Percentiles rank a stretch among this genome's conserved stretches.
phyloP scores from a whole-genome alignment of 805 yeast genomes.

The Kodamaea nitidulidarum region DNA sequence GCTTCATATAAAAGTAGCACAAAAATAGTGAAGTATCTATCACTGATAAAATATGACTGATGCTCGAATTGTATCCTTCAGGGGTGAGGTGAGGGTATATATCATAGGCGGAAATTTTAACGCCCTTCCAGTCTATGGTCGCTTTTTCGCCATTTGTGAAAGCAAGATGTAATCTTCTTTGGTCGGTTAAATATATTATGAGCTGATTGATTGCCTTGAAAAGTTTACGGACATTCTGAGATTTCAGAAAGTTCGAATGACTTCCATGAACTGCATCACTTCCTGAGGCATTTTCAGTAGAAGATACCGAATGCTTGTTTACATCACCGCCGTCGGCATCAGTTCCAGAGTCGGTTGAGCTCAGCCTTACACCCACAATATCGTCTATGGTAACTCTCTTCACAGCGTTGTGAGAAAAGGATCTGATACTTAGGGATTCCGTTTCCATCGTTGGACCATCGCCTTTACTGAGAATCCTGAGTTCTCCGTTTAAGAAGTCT shows the following conservation, averaged over 20 bases:
- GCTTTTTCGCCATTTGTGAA: slow-evolving; percentile 30
- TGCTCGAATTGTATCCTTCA: slow-evolving; percentile 17
- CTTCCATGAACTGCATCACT: slow-evolving; percentile 2
- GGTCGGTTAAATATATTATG: slow-evolving; percentile 49
- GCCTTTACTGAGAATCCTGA: slow-evolving; percentile 8
- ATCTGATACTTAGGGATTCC: slow-evolving; percentile 12
- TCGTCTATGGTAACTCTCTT: slow-evolving; percentile 20
- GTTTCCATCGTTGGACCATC: slow-evolving; percentile 8
- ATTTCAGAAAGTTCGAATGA: slow-evolving; percentile 14
- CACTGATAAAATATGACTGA: slow-evolving; percentile 36
- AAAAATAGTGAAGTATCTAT: slow-evolving; percentile 79
- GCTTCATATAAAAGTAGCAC: slow-evolving; percentile 65
- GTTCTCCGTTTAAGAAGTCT: slow-evolving; percentile 31
- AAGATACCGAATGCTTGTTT: no score
- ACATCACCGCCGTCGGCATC: slow-evolving; percentile 11
- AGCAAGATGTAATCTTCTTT: slow-evolving; percentile 44
- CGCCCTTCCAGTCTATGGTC: slow-evolving; percentile 43
- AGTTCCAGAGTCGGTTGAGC: slow-evolving; percentile 15
- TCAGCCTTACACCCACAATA: slow-evolving; percentile 10
- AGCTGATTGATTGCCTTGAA: slow-evolving; percentile 37
- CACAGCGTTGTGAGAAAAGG: slow-evolving; percentile 15
- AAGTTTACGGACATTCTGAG: slow-evolving; percentile 24
- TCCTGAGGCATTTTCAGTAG: no score
- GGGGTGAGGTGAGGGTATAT: slow-evolving; percentile 32
- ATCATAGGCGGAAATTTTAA: slow-evolving; percentile 39